A percentile compares a stretch with the other conserved stretches of the same genome.
phyloP scores from a whole-genome alignment of 352 stramenopile genomes.

The Phytophthora sp. region DNA sequence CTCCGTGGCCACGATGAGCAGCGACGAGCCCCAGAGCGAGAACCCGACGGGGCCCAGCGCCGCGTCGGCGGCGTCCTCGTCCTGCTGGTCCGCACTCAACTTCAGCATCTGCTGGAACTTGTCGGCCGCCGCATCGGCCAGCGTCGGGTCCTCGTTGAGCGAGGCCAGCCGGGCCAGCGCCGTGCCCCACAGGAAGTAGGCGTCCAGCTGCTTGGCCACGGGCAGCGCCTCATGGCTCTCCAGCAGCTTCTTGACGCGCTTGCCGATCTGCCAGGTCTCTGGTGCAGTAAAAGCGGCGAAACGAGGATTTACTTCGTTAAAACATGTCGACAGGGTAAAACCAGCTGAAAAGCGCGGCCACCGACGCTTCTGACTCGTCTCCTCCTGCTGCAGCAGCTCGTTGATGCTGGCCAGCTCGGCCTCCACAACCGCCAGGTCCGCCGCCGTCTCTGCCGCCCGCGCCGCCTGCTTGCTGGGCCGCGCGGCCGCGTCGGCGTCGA shows the following conservation, averaged over 20 bases:
- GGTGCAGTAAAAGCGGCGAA: slow-evolving; percentile 1
- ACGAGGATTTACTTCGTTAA: no score
- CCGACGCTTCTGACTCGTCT: slow-evolving; percentile 72
- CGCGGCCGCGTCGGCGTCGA: background rate
- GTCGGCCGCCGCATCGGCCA: slow-evolving; percentile 74
- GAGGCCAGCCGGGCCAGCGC: slow-evolving; percentile 74
- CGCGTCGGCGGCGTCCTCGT: slow-evolving; percentile 49
- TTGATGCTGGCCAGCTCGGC: slow-evolving; percentile 55
- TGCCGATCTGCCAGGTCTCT: slow-evolving; percentile 89
- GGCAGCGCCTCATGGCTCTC: slow-evolving; percentile 61
- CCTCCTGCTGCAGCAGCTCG: slow-evolving; percentile 65
- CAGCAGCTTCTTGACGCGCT: slow-evolving; percentile 82
- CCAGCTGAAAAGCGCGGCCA: no score
- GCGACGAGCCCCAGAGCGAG: slow-evolving; percentile 77
- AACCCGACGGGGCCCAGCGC: slow-evolving; percentile 80
- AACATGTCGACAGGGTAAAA: background rate
- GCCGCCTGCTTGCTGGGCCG: background rate
- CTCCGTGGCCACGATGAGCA: slow-evolving; percentile 81
- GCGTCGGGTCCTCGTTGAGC: slow-evolving; percentile 76
- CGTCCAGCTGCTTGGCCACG: slow-evolving; percentile 65
- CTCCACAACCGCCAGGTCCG: slow-evolving; percentile 18
- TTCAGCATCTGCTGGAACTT: slow-evolving; percentile 85
- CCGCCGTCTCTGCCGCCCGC: background rate
- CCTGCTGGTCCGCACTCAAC: slow-evolving; percentile 20
- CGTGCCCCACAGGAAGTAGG: slow-evolving; percentile 84